Base-by-base conservation (phyloP, 2,329 filamentous ascomycete species). In the Balansia obtecta region DNA sequence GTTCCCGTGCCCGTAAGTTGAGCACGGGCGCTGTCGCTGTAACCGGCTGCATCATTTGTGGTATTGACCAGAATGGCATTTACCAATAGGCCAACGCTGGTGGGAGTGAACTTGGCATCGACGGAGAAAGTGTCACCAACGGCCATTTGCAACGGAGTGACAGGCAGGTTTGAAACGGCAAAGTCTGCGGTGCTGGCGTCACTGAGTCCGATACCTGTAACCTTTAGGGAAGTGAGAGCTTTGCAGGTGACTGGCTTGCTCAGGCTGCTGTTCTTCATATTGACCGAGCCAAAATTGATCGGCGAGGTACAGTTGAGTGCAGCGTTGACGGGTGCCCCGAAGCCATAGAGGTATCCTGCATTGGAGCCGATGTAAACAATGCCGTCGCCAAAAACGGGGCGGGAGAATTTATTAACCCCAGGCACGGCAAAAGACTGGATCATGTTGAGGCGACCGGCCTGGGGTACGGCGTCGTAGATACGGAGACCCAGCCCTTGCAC, bases 311-410 rank as follows among this genome's bases (percentile, higher is more conserved):
- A 81, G 58, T 78, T 76, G 2, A 81, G 62, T 0, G 77, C 71
- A 4, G 68, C 57, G 39, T 74, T 78, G 30, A 76, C 73, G 0
- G 77, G 75, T 0, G 75, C 74, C 1, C 77, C 77, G 50, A 77
- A 79, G 2, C 68, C 76, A 32, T 79, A 79, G 18, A 81, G 58
- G 50, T 64, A 71, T 3, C 77, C 78, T 22, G 65, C 61, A 2
- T 64, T 73, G 1, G 72, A 75, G 10, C 73, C 74, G n/a, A 80
- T 60, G 53, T 80, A 81, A 2, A 73, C 70, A 50, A 72, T 69
- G 0, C 74, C 76, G 51, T 81, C 69, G 7, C 77, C 77, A 50
- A 81, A 80, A 2, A 77, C 75, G 1, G 77, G 74, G 2, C 77
- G 69, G 3, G 72, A 73, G 54, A 81, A 81, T 61, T 81, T 81